phyloP scores from a whole-genome alignment of 805 yeast species.

The Helenozyma rhizophorensis region DNA sequence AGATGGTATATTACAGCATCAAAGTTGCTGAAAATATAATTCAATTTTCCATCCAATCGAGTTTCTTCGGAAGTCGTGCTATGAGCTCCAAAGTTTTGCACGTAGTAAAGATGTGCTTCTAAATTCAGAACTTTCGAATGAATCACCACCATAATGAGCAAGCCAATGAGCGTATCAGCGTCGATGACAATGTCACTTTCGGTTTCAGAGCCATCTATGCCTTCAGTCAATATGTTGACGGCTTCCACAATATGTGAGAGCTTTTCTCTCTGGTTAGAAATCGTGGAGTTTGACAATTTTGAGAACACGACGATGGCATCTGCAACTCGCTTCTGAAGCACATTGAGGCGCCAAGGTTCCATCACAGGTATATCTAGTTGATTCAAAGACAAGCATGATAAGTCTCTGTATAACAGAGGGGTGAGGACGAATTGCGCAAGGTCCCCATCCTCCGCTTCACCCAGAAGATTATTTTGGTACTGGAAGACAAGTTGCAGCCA shows the following conservation, averaged over 20 bases:
- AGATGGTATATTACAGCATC: constrained; percentile 77
- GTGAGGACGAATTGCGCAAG: constrained; percentile 27
- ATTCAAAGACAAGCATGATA: constrained; percentile 43
- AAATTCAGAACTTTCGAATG: constrained; percentile 56
- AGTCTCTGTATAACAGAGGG: constrained; percentile 25
- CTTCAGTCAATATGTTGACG: constrained; percentile 44
- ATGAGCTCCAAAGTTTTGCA: constrained; percentile 52
- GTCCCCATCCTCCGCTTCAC: constrained; percentile 15
- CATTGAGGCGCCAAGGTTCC: constrained; percentile 37
- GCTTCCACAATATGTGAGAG: constrained; percentile 47
- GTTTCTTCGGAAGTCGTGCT: no score
- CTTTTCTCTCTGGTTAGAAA: constrained; percentile 43
- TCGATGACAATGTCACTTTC: constrained; percentile 49
- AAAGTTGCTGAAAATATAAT: constrained; percentile 61
- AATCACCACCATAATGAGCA: constrained; percentile 66
- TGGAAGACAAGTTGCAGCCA: constrained; percentile 50
- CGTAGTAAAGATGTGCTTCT: constrained; percentile 61
- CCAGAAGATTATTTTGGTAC: constrained; percentile 23
- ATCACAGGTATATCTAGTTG: constrained; percentile 46
- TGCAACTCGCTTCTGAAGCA: constrained; percentile 37
- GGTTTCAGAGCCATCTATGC: constrained; percentile 2
- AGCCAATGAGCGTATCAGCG: constrained; percentile 77
- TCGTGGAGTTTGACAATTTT: constrained; percentile 36
- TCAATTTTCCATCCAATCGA: no score
- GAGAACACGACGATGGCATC: constrained; percentile 51